Evolutionary conservation across 129 eudicot genomes (phyloP).

Genomic region (Silybum marianum): DNA sequence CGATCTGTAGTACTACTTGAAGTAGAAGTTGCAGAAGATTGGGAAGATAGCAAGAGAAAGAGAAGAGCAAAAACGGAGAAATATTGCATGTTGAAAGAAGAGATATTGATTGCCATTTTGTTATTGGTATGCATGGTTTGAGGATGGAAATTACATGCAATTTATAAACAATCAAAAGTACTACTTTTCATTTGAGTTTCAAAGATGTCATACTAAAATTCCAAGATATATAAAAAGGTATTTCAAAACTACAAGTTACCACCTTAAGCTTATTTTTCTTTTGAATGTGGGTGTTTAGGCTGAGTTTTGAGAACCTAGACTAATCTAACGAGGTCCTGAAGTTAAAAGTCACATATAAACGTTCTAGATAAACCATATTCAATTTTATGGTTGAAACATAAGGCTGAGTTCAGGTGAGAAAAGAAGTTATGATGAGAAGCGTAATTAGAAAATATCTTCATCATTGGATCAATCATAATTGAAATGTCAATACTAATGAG

Average conservation of each 20-base stretch:
- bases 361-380: not conserved
- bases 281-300: not conserved
- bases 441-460: too few relatives aligned
- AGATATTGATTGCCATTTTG: not conserved
- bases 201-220: not conserved
- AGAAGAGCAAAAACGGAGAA: slow-evolving; percentile 16
- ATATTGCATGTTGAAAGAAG: slow-evolving; percentile 19
- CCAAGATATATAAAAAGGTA: not conserved
- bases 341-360: not conserved
- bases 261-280: not conserved
- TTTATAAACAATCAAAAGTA: slow-evolving; percentile 5
- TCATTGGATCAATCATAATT: too few relatives aligned
- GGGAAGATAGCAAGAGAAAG: slow-evolving; percentile 21
- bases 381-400: not conserved
- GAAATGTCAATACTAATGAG: too few relatives aligned
- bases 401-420: too few relatives aligned
- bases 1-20: not conserved
- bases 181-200: not conserved
- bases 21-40: slow-evolving; percentile 13
- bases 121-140: slow-evolving; percentile 18
- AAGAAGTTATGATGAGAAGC: too few relatives aligned
- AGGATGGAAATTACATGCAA: slow-evolving; percentile 1
- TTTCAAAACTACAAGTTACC: not conserved
- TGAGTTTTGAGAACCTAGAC: not conserved
- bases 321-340: not conserved